Percentiles rank a stretch among this genome's conserved stretches.
Conservation (phyloP, 2,329 filamentous ascomycete genomes). For the Coniochaeta hoffmannii region DNA sequence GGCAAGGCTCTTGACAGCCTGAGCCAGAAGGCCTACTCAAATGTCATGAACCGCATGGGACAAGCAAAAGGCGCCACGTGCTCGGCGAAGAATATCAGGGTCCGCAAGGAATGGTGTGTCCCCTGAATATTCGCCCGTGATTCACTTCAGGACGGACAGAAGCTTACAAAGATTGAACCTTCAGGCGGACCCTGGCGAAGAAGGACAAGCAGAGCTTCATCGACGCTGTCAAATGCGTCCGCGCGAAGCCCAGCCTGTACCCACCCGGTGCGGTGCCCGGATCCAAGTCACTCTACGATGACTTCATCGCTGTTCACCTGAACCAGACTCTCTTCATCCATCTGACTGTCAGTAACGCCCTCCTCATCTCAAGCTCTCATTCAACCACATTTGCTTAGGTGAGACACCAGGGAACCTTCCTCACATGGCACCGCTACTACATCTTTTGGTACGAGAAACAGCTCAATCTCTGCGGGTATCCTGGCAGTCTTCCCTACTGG, state of each 20-base stretch:
- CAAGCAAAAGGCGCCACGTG: neutral
- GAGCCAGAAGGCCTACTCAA: neutral
- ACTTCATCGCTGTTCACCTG: slow-evolving; percentile 13
- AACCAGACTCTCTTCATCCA: slow-evolving; percentile 7
- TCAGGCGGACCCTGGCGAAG: neutral
- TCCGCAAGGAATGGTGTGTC: neutral
- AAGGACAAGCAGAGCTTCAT: slow-evolving; percentile 7
- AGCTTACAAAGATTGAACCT: neutral
- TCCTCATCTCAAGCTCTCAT: neutral
- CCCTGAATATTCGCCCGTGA: neutral
- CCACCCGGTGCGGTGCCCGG: slow-evolving; percentile 10
- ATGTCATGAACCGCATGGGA: neutral
- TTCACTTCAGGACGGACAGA: neutral
- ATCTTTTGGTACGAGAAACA: slow-evolving; percentile 26
- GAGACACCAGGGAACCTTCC: slow-evolving; percentile 19
- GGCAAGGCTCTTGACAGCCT: neutral
- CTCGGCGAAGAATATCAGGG: neutral
- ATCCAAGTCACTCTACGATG: slow-evolving; percentile 14
- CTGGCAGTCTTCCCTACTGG: slow-evolving; percentile 22
- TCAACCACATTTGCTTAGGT: neutral
- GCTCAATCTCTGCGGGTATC: slow-evolving; percentile 24
- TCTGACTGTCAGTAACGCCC: slow-evolving; percentile 3
- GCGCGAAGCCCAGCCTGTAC: slow-evolving; percentile 13
- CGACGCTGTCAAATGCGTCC: slow-evolving; percentile 19
- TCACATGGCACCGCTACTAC: slow-evolving; percentile 29